A percentile compares a stretch with the other conserved stretches of the same genome.
Conservation (phyloP, 2,329 filamentous ascomycete genomes). For the Fusarium nygamai region DNA sequence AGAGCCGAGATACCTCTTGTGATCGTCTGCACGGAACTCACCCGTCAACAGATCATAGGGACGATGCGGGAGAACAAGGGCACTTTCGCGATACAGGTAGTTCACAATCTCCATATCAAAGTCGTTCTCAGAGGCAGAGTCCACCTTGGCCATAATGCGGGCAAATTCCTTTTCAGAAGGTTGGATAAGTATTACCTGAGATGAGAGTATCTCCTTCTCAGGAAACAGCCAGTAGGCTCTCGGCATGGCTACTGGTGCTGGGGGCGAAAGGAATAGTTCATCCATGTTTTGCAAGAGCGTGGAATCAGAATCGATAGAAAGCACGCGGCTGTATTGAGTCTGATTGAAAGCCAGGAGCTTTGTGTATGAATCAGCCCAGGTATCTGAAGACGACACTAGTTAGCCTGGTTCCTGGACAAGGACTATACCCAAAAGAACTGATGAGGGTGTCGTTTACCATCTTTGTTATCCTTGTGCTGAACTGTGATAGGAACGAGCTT, state of each 20-base stretch:
- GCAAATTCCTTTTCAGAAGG: slow-evolving; percentile 65
- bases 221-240: slow-evolving; percentile 76
- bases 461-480: slow-evolving; percentile 48
- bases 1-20: slow-evolving; percentile 53
- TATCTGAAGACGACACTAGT: slow-evolving; percentile 45
- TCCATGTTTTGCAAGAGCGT: slow-evolving; percentile 72
- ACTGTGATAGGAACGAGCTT: slow-evolving; percentile 55
- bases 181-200: slow-evolving; percentile 69
- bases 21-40: slow-evolving; percentile 67
- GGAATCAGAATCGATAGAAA: slow-evolving; percentile 70
- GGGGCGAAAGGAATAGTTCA: slow-evolving; percentile 75
- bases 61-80: slow-evolving; percentile 71
- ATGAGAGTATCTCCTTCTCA: slow-evolving; percentile 62
- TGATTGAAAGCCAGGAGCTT: slow-evolving; percentile 77
- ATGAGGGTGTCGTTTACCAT: slow-evolving; percentile 46
- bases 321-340: slow-evolving; percentile 63
- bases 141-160: slow-evolving; percentile 44
- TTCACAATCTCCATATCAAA: slow-evolving; percentile 78
- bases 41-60: slow-evolving; percentile 69
- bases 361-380: slow-evolving; percentile 72
- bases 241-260: slow-evolving; percentile 71
- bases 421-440: rapidly evolving
- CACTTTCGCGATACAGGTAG: slow-evolving; percentile 65
- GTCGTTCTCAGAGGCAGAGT: slow-evolving; percentile 44
- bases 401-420: background rate